phyloP scores from a whole-genome alignment of 305 asterid genomes.

The Fraxinus greggii region DNA sequence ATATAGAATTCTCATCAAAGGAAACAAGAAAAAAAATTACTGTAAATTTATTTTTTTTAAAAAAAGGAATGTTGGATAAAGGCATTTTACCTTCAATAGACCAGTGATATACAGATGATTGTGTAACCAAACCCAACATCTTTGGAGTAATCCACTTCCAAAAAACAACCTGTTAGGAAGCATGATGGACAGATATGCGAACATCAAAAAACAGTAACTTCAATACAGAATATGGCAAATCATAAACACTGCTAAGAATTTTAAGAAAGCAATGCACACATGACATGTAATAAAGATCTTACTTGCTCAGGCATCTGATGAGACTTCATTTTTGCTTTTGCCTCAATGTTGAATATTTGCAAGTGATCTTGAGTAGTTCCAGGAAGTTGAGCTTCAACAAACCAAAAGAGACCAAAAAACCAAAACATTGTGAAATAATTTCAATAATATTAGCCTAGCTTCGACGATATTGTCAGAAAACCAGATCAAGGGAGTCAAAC shows the following conservation, averaged over 20 bases:
- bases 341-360: conserved; percentile 96
- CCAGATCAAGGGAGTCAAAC: conserved; percentile 5
- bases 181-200: conserved; percentile 5
- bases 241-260: conserved; percentile 8
- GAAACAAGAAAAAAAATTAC: neutral
- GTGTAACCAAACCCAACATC: conserved; percentile 95
- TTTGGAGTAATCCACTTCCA: conserved; percentile 99
- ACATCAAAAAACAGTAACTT: conserved; percentile 10
- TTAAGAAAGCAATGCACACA: conserved; percentile 9
- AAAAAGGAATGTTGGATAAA: neutral
- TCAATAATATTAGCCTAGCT: neutral
- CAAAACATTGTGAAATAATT: neutral
- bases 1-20: neutral
- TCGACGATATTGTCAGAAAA: conserved; percentile 30
- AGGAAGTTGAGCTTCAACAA: conserved; percentile 82
- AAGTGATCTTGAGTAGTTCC: conserved; percentile 94
- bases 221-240: conserved; percentile 1
- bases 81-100: conserved; percentile 68
- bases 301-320: conserved; percentile 99
- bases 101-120: conserved; percentile 94
- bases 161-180: conserved; percentile 67
- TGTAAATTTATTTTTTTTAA: neutral
- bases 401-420: neutral
- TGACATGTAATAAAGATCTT: conserved; percentile 10
- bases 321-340: conserved; percentile 86